Percentiles rank a stretch among this genome's conserved stretches.
Evolutionary conservation across 2,329 filamentous ascomycete species (phyloP).

Genomic region (Curvularia eragrostidis): DNA sequence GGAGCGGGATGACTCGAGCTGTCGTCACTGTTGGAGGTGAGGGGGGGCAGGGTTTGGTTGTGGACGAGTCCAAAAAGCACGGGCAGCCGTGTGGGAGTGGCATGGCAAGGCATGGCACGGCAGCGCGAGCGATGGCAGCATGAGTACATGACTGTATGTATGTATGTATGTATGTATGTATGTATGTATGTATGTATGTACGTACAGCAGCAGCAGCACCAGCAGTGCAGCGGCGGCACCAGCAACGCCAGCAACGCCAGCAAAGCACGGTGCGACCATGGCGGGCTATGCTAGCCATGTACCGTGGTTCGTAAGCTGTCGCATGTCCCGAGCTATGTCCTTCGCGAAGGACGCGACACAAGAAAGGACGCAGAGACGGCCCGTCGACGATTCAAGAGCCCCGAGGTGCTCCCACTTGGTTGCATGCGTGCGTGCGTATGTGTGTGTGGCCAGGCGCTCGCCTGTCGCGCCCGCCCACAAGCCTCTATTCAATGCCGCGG

Average conservation of each 20-base stretch:
- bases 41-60: conserved; percentile 2
- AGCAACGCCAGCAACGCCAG: conserved; percentile 2
- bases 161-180: neutral
- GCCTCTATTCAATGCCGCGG: neutral
- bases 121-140: conserved; percentile 1
- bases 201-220: neutral
- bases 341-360: conserved; percentile 25
- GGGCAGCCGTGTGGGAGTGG: neutral
- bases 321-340: conserved; percentile 16
- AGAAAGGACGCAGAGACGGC: conserved; percentile 27
- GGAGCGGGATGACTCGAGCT: conserved; percentile 28
- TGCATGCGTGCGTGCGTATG: neutral
- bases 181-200: neutral
- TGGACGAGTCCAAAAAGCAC: neutral
- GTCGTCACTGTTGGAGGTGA: conserved; percentile 6
- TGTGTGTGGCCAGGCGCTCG: conserved; percentile 1
- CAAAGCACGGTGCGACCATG: conserved; percentile 9
- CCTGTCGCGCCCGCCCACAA: neutral
- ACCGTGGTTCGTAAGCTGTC: conserved; percentile 30
- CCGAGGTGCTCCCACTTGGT: conserved; percentile 28
- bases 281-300: conserved; percentile 23
- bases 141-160: too few relatives aligned
- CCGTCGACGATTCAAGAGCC: conserved; percentile 30
- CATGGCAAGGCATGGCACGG: too few relatives aligned
- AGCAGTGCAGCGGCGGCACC: neutral